phyloP scores from a whole-genome alignment of 139 green algal genomes.

The Raphidocelis subcapitata region DNA sequence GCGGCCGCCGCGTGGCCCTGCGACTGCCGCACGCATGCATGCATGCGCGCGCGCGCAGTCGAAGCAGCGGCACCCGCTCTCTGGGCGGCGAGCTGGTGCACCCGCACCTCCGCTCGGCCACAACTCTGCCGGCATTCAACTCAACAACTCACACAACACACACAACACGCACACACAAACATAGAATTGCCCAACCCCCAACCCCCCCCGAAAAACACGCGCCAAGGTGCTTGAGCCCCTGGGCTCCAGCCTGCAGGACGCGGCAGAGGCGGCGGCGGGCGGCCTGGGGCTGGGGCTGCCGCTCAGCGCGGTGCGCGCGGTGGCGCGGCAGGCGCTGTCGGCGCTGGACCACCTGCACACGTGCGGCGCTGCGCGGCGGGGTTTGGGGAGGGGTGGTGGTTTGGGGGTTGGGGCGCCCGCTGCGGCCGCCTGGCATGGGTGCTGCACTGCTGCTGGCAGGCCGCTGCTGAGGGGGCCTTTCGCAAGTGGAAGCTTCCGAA shows the following conservation, averaged over 20 bases:
- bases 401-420: not conserved
- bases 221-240: not conserved
- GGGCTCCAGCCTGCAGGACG: not conserved
- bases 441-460: no score
- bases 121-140: no score
- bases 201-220: no score
- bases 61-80: not conserved
- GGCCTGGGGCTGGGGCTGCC: no score
- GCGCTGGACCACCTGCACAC: constrained; percentile 5
- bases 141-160: no score
- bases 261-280: no score
- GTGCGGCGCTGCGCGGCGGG: not conserved
- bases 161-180: no score
- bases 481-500: not conserved
- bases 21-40: not conserved
- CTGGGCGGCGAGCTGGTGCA: no score
- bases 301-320: not conserved
- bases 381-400: not conserved
- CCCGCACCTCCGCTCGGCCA: no score
- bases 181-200: no score
- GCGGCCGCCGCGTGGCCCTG: not conserved
- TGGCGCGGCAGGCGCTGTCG: constrained; percentile 1
- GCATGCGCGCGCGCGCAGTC: not conserved
- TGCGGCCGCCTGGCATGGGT: not conserved
- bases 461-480: not conserved